A percentile compares a stretch with the other conserved stretches of the same genome.
These are phyloP conservation scores for Talaromyces marneffei DNA, from an alignment of 2,329 filamentous ascomycete genomes.

Conservation along the genomic window DNA sequence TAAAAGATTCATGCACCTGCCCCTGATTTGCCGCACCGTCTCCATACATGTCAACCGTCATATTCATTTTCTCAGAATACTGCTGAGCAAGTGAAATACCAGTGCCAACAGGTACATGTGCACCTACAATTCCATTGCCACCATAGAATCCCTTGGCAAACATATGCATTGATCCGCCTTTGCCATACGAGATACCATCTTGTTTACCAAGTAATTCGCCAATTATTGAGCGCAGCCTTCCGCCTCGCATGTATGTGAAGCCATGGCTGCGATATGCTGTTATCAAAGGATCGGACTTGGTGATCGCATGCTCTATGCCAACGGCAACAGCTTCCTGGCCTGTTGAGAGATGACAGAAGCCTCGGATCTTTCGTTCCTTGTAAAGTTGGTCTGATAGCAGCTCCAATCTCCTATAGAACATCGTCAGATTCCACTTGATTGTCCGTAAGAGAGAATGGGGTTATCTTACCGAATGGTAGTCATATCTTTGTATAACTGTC, in stretches of 20 bases:
- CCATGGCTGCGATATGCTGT: slow-evolving; percentile 96
- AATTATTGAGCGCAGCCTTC: slow-evolving; percentile 76
- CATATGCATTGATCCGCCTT: slow-evolving; percentile 99
- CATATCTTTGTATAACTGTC: slow-evolving; percentile 97
- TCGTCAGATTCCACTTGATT: neutral
- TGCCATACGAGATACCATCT: slow-evolving; percentile 90
- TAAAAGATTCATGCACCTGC: slow-evolving; percentile 96
- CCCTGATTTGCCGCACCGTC: slow-evolving; percentile 95
- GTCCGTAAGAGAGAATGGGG: neutral
- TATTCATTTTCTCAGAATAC: slow-evolving; percentile 75
- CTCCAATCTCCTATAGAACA: slow-evolving; percentile 76
- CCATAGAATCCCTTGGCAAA: slow-evolving; percentile 92
- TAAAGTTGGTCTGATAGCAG: slow-evolving; percentile 94
- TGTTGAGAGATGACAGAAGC: slow-evolving; percentile 95
- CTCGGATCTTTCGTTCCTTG: slow-evolving; percentile 99
- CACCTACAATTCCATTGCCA: slow-evolving; percentile 93
- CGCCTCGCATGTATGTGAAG: slow-evolving; percentile 89
- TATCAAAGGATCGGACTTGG: slow-evolving; percentile 81
- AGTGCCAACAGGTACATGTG: slow-evolving; percentile 88
- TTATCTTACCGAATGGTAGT: slow-evolving; percentile 67
- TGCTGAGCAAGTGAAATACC: slow-evolving; percentile 90
- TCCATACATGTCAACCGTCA: slow-evolving; percentile 80
- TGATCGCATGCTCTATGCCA: slow-evolving; percentile 88
- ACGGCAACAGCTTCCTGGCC: slow-evolving; percentile 93
- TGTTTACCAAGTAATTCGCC: slow-evolving; percentile 85